Conservation (phyloP, 345 rosid species). For the Populus euphratica region DNA sequence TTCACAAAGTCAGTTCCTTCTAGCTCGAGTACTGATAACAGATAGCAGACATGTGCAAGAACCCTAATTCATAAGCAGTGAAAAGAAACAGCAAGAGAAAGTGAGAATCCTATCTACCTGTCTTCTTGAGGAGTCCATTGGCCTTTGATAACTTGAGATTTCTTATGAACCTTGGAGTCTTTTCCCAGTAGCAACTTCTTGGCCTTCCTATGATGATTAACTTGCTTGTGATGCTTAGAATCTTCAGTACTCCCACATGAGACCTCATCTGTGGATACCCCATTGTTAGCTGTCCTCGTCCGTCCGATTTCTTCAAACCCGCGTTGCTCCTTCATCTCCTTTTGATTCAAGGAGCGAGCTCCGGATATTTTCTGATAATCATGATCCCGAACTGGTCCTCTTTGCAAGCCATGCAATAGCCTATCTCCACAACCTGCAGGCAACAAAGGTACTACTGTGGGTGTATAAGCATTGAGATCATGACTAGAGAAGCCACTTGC, state of each 20-base stretch:
- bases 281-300: neutral
- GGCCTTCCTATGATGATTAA: constrained; percentile 16
- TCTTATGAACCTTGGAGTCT: constrained; percentile 21
- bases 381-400: constrained; percentile 4
- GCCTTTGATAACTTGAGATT: constrained; percentile 47
- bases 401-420: constrained; percentile 20
- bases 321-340: neutral
- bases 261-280: constrained; percentile 16
- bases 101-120: constrained; percentile 21
- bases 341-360: neutral
- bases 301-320: constrained; percentile 7
- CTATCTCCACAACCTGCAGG: constrained; percentile 1
- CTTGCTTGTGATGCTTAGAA: constrained; percentile 10
- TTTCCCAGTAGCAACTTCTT: constrained; percentile 23
- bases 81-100: neutral
- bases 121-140: constrained; percentile 72
- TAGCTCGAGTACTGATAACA: neutral
- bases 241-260: constrained; percentile 21
- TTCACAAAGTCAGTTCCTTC: neutral
- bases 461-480: neutral
- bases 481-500: neutral
- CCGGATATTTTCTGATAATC: neutral
- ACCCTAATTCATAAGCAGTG: neutral
- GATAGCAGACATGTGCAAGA: neutral
- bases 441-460: neutral